Percentiles rank a stretch among this genome's conserved stretches.
phyloP scores from a whole-genome alignment of 2,329 filamentous ascomycete species.

The Cyclaneusma minus region DNA sequence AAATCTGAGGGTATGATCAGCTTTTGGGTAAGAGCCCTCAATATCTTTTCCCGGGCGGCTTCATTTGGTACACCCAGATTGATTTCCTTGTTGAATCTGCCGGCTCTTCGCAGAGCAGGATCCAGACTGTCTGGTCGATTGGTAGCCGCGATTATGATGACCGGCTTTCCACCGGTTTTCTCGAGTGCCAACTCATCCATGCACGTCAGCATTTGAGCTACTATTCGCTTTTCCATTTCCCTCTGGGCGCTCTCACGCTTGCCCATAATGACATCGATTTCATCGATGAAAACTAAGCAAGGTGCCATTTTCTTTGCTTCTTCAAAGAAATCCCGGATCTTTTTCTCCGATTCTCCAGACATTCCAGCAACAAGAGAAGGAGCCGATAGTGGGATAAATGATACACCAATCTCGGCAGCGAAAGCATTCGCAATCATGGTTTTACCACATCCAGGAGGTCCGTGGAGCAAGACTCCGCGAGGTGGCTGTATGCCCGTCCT shows the following conservation, averaged over 20 bases:
- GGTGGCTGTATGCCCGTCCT: conserved; percentile 52
- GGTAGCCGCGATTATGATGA: conserved; percentile 83
- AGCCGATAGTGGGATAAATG: conserved; percentile 70
- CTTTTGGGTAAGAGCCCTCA: conserved; percentile 55
- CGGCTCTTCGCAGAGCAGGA: conserved; percentile 56
- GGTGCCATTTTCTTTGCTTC: conserved; percentile 76
- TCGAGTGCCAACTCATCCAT: conserved; percentile 70
- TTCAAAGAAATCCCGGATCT: conserved; percentile 72
- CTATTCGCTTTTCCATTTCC: conserved; percentile 81
- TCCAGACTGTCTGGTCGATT: conserved; percentile 80
- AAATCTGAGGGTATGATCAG: conserved; percentile 52
- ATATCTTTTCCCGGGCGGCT: conserved; percentile 59
- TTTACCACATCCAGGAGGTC: conserved; percentile 75
- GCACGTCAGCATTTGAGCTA: conserved; percentile 67
- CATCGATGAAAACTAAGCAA: conserved; percentile 80
- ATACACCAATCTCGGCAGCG: conserved; percentile 58
- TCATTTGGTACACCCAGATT: conserved; percentile 81
- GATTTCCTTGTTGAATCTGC: conserved; percentile 69
- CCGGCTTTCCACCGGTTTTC: conserved; percentile 58
- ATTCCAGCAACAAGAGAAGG: conserved; percentile 73
- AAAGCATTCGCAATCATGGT: conserved; percentile 72
- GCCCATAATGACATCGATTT: conserved; percentile 81
- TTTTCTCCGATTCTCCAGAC: conserved; percentile 81
- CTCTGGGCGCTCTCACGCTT: conserved; percentile 71
- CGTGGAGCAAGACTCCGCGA: conserved; percentile 64